A percentile compares a stretch with the other conserved stretches of the same genome.
phyloP scores from a whole-genome alignment of 192 early-diverging fungal species.

The Umbelopsis ramanniana region DNA sequence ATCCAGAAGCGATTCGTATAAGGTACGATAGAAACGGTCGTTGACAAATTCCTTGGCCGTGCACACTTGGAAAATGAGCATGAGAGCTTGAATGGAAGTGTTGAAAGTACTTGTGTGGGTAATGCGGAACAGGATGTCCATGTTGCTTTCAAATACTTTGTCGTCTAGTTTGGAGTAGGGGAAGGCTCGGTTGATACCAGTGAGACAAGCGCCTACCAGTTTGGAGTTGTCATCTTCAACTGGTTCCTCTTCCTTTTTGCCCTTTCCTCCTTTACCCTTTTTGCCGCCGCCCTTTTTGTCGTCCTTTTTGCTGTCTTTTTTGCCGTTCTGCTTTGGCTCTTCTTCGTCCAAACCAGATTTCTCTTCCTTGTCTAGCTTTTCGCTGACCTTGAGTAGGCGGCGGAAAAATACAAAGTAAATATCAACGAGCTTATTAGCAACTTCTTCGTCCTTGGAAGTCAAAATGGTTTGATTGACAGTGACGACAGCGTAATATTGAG shows the following conservation, averaged over 20 bases:
- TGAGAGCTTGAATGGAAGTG: conserved; percentile 91
- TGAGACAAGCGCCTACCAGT: conserved; percentile 89
- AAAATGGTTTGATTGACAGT: conserved; percentile 93
- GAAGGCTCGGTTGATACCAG: conserved; percentile 95
- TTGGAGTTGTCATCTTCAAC: conserved; percentile 74
- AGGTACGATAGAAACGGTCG: conserved; percentile 90
- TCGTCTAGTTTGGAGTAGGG: conserved; percentile 87
- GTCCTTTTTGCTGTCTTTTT: conserved; percentile 36
- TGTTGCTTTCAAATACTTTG: conserved; percentile 75
- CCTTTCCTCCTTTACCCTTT: conserved; percentile 44
- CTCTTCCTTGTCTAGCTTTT: conserved; percentile 56
- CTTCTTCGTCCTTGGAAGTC: conserved; percentile 67
- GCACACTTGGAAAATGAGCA: conserved; percentile 83
- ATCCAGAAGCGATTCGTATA: conserved; percentile 91
- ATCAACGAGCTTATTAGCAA: conserved; percentile 85
- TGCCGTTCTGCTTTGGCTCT: conserved; percentile 24
- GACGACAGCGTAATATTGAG: conserved; percentile 91
- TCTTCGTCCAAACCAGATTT: conserved; percentile 38
- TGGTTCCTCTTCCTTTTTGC: conserved; percentile 46
- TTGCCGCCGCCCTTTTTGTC: conserved; percentile 37
- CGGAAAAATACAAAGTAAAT: conserved; percentile 94
- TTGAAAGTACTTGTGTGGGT: conserved; percentile 90
- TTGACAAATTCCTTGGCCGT: conserved; percentile 50
- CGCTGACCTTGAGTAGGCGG: conserved; percentile 64
- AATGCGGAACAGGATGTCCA: conserved; percentile 91